Base-by-base conservation (phyloP, 257 asterid genomes). In the Linaria vulgaris region DNA sequence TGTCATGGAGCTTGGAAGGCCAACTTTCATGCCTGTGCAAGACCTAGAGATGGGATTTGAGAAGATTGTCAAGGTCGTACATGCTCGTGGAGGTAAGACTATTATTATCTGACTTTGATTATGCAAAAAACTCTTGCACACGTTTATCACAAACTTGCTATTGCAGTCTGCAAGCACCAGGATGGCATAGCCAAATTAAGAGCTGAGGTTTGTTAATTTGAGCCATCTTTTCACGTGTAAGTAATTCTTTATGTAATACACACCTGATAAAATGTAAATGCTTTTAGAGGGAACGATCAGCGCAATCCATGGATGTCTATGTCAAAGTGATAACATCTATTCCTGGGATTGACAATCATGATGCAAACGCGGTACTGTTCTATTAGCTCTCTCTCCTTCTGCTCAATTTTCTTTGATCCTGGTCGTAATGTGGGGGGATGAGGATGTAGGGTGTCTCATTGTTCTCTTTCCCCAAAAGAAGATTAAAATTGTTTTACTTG, bases 11-110 rank as follows among this genome's bases (percentile, higher is more conserved):
- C 69, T 79, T 74, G 99, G 97, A 13, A 80, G 71, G 75, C 99
- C 99, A 55, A 74, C 94, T 59, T 94, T 87, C 74, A 80, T 90
- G 72, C 97, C 88, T 9, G 99, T 85, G 48, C 78, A 73, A 51
- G 88, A 89, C 79, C 64, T 83, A 13, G 97, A 90, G 78, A 94
- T 90, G 99, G 96, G 96, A 50, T 87, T 87, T 59, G 97, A 94
- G 82, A 85, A 85, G 85, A 90, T 90, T 51, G 90, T 87, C 45
- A 94, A 85, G 74, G 72, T 94, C 45, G 88, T 95, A 56, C 95
- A 78, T 72, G 95, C 95, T 74, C 99, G 88, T 52, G 95, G 97
- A 74, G 91, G 99, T 94, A 82, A 78, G 76, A 21, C 24, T 5
- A 5, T 51, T n/a, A 16, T n/a, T 43, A 63, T 23, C 66, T 72